phyloP scores from a whole-genome alignment of 2,329 filamentous ascomycete genomes.

The Claviceps purpurea region DNA sequence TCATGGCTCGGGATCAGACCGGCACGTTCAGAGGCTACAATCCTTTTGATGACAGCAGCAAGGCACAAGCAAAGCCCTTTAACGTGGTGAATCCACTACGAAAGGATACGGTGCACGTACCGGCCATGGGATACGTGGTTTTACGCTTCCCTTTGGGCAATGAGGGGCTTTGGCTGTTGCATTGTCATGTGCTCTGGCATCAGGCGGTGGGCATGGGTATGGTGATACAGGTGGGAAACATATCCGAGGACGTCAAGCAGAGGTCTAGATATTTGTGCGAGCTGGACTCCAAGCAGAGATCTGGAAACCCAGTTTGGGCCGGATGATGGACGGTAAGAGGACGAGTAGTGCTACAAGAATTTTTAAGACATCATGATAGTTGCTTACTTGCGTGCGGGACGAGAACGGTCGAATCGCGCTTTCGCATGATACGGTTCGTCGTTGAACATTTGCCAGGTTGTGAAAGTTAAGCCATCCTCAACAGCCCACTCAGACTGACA shows the following conservation, averaged over 20 bases:
- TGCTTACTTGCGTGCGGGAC: too few species aligned
- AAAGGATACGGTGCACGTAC: slow-evolving; percentile 20
- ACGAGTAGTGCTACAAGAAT: too few species aligned
- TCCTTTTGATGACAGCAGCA: slow-evolving; percentile 5
- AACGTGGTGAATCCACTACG: slow-evolving; percentile 14
- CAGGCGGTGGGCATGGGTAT: slow-evolving; percentile 20
- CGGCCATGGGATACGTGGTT: slow-evolving; percentile 21
- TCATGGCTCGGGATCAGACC: slow-evolving; percentile 6
- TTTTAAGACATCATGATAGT: too few species aligned
- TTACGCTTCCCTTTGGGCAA: slow-evolving; percentile 22
- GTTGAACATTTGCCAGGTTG: too few species aligned
- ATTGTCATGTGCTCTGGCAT: slow-evolving; percentile 25
- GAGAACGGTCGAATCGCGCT: too few species aligned
- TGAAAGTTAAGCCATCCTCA: too few species aligned
- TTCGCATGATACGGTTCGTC: too few species aligned
- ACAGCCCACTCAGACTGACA: too few species aligned
- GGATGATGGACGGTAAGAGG: too few species aligned
- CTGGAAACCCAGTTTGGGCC: too few species aligned
- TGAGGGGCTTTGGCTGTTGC: slow-evolving; percentile 23
- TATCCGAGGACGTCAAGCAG: not conserved
- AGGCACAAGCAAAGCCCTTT: not conserved
- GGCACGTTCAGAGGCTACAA: slow-evolving; percentile 8
- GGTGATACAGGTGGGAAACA: slow-evolving; percentile 6
- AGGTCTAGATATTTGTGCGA: not conserved
- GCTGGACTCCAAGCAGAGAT: not conserved